phyloP scores from a whole-genome alignment of 1,284 basidiomycete genomes.

The Microbotryum saponariae region DNA sequence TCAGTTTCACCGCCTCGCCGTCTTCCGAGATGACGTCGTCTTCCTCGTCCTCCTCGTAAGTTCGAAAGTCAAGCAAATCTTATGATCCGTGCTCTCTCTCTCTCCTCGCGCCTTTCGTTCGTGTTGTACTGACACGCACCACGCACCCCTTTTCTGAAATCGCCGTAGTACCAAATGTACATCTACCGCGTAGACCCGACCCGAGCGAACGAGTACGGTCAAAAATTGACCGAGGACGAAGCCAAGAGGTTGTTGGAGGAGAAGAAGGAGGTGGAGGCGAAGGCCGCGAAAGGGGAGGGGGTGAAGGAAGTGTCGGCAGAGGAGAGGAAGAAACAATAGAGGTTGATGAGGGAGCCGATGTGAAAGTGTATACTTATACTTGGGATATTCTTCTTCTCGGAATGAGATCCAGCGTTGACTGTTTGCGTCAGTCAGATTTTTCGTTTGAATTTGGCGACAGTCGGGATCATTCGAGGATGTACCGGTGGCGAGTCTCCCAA shows the following conservation, averaged over 20 bases:
- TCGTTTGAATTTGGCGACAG: too few relatives aligned
- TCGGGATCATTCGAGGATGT: too few relatives aligned
- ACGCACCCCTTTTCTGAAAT: neutral
- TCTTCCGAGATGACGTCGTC: constrained; percentile 53
- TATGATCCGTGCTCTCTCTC: neutral
- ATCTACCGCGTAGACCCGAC: constrained; percentile 82
- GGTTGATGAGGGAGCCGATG: constrained; percentile 4
- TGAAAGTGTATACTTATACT: neutral
- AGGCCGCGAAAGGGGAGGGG: neutral
- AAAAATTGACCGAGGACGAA: constrained; percentile 27
- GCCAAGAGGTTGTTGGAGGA: constrained; percentile 11
- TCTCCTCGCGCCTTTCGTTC: neutral
- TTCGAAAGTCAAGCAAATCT: too few relatives aligned
- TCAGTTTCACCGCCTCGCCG: constrained; percentile 85
- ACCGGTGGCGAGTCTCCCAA: too few relatives aligned
- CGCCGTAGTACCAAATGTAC: constrained; percentile 32
- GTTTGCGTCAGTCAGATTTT: too few relatives aligned
- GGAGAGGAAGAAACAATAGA: constrained; percentile 5
- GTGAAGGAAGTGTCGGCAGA: neutral
- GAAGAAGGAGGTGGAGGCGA: constrained; percentile 1
- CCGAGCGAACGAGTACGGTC: constrained; percentile 88
- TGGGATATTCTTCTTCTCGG: too few relatives aligned
- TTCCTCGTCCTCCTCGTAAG: constrained; percentile 34
- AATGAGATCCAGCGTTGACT: too few relatives aligned
- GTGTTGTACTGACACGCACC: neutral